Base-by-base conservation (phyloP, 1,139 yeast species). In the Hansenula sp. region DNA sequence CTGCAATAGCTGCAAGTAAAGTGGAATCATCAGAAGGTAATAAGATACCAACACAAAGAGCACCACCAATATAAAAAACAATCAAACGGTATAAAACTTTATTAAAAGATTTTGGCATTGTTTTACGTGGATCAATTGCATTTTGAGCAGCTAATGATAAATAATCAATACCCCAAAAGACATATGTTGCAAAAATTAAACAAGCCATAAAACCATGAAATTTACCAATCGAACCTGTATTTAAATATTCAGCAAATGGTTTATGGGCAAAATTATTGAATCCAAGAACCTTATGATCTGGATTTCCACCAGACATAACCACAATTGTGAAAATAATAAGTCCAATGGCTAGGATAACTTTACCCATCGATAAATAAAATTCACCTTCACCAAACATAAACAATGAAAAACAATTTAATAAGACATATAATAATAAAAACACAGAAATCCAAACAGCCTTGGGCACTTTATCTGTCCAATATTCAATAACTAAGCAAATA, bases 131-230 rank as follows among this genome's bases (percentile, higher is more conserved):
- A 56, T 77, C 74, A 37, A 64, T 63, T 21, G 81, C 72, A 59
- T 78, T 83, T n/a, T 79, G 75, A 31, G 81, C 77, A 32, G 81
- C 79, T 47, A 77, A 38, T 9, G 48, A 45, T 22, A 47, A 39
- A 28, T 41, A 44, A 20, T 47, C 51, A 27, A 39, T 34, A 7
- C 51, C 51, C 16, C 80, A 81, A 47, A 79, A 71, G 10, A 82
- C 73, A 58, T 77, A 81, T 14, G 69, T 64, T 30, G 77, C 75
- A 19, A 69, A 62, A 34, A 67, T 64, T 38, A 79, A 57, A 40
- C 79, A 75, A 3, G 74, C 71, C 48, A 77, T 61, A 49, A 77
- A 77, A 0, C 85, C 88, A 46, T 74, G 71, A 51, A 80, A 80
- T 44, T 75, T 59, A 13, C 89, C 88, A 47, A 66, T 49, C 6